Evolutionary conservation across 306 rosid genomes (phyloP), one percentile per base, ranked within the genome.

Genomic region (Medicago arabica): DNA sequence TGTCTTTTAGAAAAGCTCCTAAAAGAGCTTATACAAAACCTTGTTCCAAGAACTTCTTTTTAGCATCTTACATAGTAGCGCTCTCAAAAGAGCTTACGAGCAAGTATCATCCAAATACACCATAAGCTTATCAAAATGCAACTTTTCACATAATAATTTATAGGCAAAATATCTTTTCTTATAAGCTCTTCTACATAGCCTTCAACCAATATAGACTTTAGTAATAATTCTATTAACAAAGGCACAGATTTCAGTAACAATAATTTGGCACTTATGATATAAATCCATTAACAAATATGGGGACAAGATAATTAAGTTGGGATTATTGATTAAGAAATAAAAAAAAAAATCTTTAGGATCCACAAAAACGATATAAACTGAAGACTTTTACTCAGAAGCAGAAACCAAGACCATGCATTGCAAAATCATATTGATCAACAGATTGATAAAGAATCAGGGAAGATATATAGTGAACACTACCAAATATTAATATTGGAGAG

Each of bases 391-490:
- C 44, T 51, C 36, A 15, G 44, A 80, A 55, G 63, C 55, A 43
- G 12, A 31, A 66, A 44, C 63, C 31, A 41, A 23, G 40, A 63
- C n/a, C 49, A 31, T 44, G 79, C 65, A 50, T 59, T 34, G 31
- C 65, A 50, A 61, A 39, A 78, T 61, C 39, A 60, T 21, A 60
- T 17, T 43, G 62, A 59, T 2, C 66, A 80, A 12, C 28, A 31
- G 58, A 6, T 15, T 53, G 55, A 60, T 7, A 61, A 67, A 28
- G 25, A 78, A 36, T 61, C 12, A 4, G 8, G 8, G 16, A 8
- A 31, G 17, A 36, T 36, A 75, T 38, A 13, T 19, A 11, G 54
- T 10, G 8, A 57, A 50, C n/a, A 16, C 31, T 44, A 21, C 38
- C 25, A 53, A n/a, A 68, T 49, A 73, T 58, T 19, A 67, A 67